Percentiles rank a stretch among this genome's conserved stretches.
phyloP scores from a whole-genome alignment of 352 stramenopile genomes.

The Phytophthora vignae region DNA sequence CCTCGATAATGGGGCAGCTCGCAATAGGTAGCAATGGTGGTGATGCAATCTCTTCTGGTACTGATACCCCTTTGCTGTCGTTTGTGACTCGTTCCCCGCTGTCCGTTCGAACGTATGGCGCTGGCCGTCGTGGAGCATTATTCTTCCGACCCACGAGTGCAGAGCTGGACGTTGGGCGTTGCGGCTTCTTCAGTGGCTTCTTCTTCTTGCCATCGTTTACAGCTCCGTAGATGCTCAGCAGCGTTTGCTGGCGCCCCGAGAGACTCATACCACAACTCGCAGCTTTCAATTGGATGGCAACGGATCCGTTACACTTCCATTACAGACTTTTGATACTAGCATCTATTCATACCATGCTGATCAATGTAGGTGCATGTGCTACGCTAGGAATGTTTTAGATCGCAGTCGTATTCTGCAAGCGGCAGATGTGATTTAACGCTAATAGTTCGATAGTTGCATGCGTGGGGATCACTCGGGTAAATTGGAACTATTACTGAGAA shows the following conservation, averaged over 20 bases:
- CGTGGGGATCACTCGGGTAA: no score
- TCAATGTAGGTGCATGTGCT: no score
- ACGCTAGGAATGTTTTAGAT: no score
- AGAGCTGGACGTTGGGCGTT: constrained; percentile 9
- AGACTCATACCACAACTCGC: constrained; percentile 29
- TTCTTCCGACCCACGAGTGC: not conserved
- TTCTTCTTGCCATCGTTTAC: not conserved
- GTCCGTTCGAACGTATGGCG: constrained; percentile 8
- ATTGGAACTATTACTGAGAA: no score
- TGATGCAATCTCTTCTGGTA: not conserved
- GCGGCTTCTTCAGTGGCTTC: constrained; percentile 15
- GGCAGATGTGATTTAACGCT: no score
- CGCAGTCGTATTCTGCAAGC: no score
- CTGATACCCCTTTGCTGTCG: not conserved
- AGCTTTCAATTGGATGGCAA: not conserved
- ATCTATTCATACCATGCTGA: no score
- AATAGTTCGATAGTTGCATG: no score
- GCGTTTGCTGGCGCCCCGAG: constrained; percentile 42
- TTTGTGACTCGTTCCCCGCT: not conserved
- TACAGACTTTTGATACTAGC: not conserved
- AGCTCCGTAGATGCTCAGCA: constrained; percentile 48
- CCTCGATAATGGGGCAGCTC: not conserved
- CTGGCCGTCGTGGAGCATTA: not conserved
- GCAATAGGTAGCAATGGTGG: not conserved
- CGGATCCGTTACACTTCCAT: constrained; percentile 2